Base-by-base conservation (phyloP, 2,329 filamentous ascomycete genomes). In the Pseudogymnoascus sp. region DNA sequence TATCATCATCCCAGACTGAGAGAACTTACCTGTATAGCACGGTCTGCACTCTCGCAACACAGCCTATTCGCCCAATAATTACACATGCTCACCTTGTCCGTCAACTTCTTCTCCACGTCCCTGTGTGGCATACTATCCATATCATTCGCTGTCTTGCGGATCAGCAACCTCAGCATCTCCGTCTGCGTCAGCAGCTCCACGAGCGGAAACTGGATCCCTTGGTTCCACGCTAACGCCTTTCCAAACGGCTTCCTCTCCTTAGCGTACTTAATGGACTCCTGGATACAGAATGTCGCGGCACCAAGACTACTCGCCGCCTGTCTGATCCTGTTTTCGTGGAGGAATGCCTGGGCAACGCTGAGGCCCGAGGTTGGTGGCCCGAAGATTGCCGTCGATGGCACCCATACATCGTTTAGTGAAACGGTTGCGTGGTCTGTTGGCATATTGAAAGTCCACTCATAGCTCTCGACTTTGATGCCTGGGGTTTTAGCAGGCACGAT, bases 361-460 rank as follows among this genome's bases (percentile, higher is more conserved):
- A 88, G 77, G 8, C 84, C 84, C 45, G 78, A 75, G 65, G 83
- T 80, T 8, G 81, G 67, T 1, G 76, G 74, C 0, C 84, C 84
- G 1, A 87, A 75, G 35, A 86, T 74, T 1, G 81, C 76, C 18
- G 76, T 77, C 12, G 75, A 73, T 0, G 84, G 82, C 0, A 87
- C 81, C 68, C 76, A 81, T n/a, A 85, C 84, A 62, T 81, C 72
- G n/a, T 78, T 78, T 49, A 87, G 74, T 1, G 78, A 77, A 40
- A 87, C 75, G 1, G 83, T 87, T 2, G 84, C 84, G 69, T 87
- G 84, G 70, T 88, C 84, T 5, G 84, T 87, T 0, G 84, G 84
- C 84, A 87, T 88, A 67, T 87, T 87, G 61, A 87, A 78, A 1
- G 84, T 87, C 82, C 83, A 87, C 71, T 87, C 80, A 66, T 84